Percentiles rank a stretch among this genome's conserved stretches.
phyloP scores from a whole-genome alignment of 1,139 yeast genomes.

The Magnusiomyces magnusii region DNA sequence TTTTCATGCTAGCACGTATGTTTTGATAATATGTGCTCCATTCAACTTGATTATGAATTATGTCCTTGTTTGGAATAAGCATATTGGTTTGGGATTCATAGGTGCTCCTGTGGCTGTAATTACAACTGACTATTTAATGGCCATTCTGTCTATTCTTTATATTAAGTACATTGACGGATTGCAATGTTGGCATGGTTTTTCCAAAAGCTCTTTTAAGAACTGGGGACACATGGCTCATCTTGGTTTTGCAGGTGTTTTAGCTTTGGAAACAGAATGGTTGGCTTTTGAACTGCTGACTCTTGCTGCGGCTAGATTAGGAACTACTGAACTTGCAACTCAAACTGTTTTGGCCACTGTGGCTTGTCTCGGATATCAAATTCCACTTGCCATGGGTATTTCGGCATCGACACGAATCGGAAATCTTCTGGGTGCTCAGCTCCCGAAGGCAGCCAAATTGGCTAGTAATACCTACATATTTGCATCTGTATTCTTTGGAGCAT shows the following conservation, averaged over 20 bases:
- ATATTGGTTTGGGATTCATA: constrained; percentile 48
- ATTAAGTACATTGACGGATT: constrained; percentile 51
- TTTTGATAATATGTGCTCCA: constrained; percentile 72
- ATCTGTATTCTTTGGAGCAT: constrained; percentile 47
- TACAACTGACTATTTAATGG: constrained; percentile 57
- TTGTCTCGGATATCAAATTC: constrained; percentile 72
- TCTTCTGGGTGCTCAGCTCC: constrained; percentile 71
- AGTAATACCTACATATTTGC: constrained; percentile 52
- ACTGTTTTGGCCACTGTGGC: constrained; percentile 78
- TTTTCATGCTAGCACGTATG: constrained; percentile 82
- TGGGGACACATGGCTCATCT: constrained; percentile 60
- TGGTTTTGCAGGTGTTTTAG: constrained; percentile 73
- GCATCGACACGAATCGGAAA: constrained; percentile 81
- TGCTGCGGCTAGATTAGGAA: constrained; percentile 68
- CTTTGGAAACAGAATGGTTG: constrained; percentile 80
- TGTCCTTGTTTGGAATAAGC: constrained; percentile 69
- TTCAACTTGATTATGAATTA: constrained; percentile 64
- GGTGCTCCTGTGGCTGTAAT: constrained; percentile 68
- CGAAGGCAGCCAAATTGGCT: constrained; percentile 54
- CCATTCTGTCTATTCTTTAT: constrained; percentile 45
- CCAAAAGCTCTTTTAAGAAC: constrained; percentile 39
- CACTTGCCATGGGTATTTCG: constrained; percentile 83
- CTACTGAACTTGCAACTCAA: constrained; percentile 77
- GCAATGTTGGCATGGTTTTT: constrained; percentile 66
- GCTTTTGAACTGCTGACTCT: constrained; percentile 76